These are phyloP conservation scores for Sutorius eximius DNA, from an alignment of 1,284 basidiomycete species.

Conservation along the genomic window DNA sequence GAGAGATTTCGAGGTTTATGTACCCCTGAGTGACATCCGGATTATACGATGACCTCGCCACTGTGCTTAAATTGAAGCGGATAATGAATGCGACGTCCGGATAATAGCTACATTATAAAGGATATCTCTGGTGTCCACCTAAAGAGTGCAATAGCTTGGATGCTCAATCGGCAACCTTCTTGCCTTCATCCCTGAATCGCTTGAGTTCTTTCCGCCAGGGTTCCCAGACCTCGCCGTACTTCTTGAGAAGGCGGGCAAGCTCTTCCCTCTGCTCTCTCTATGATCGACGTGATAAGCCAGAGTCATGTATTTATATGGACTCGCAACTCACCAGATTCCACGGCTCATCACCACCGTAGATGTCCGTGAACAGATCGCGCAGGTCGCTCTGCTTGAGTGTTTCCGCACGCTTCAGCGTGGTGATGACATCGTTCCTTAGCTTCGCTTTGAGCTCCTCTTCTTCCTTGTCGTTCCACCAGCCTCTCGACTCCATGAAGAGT, in stretches of 20 bases:
- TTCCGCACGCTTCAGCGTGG: slow-evolving; percentile 79
- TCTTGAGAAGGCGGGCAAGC: slow-evolving; percentile 69
- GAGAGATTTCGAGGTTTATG: neutral
- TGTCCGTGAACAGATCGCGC: slow-evolving; percentile 82
- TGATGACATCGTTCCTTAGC: slow-evolving; percentile 74
- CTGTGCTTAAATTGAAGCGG: neutral
- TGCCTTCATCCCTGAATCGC: slow-evolving; percentile 78
- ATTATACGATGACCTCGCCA: no score
- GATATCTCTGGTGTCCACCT: neutral
- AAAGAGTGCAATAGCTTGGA: neutral
- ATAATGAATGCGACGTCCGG: neutral
- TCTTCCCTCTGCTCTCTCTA: slow-evolving; percentile 86
- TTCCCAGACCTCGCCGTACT: slow-evolving; percentile 82
- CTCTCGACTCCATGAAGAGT: slow-evolving; percentile 74
- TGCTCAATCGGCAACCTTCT: slow-evolving; percentile 46
- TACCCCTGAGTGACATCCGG: neutral
- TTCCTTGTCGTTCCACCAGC: slow-evolving; percentile 84
- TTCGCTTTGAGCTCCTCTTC: slow-evolving; percentile 73
- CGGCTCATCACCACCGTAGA: slow-evolving; percentile 83
- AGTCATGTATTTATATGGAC: neutral
- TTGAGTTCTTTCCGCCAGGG: slow-evolving; percentile 83
- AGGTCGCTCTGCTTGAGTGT: slow-evolving; percentile 68
- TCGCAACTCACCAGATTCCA: slow-evolving; percentile 73
- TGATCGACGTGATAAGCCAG: neutral
- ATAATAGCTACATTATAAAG: slow-evolving; percentile 3